Evolutionary conservation across 1,139 yeast species (phyloP).

Genomic region (Saccharomycopsis hybrid): DNA sequence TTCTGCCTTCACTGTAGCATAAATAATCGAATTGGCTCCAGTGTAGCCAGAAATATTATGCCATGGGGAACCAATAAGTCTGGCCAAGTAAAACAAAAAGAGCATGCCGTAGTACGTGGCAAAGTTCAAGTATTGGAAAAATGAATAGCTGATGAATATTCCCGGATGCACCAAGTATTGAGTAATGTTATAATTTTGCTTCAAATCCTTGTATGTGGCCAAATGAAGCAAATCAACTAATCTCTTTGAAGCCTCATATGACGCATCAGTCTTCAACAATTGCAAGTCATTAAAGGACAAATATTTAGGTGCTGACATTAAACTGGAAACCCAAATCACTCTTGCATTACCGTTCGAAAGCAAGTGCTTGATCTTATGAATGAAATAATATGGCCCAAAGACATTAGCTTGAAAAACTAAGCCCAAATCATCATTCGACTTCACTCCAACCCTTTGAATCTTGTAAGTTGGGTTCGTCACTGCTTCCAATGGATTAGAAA

Average conservation of each 20-base stretch:
- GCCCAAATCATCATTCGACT: conserved; percentile 70
- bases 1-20: conserved; percentile 45
- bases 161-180: conserved; percentile 92
- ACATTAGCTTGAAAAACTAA: conserved; percentile 91
- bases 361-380: conserved; percentile 52
- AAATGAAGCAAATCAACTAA: conserved; percentile 76
- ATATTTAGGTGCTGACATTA: conserved; percentile 68
- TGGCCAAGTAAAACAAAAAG: conserved; percentile 72
- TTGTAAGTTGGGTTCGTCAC: conserved; percentile 84
- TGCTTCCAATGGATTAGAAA: conserved; percentile 62
- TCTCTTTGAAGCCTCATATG: conserved; percentile 92
- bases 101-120: conserved; percentile 85
- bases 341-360: conserved; percentile 50
- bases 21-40: conserved; percentile 83
- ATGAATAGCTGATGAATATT: conserved; percentile 79
- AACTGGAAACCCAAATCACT: conserved; percentile 79
- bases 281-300: conserved; percentile 72
- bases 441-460: conserved; percentile 68
- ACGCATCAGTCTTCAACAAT: conserved; percentile 50
- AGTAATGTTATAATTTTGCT: conserved; percentile 42
- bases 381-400: conserved; percentile 84
- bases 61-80: conserved; percentile 77
- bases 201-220: conserved; percentile 51
- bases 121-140: conserved; percentile 66
- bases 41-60: conserved; percentile 83